Percentiles rank a stretch among this genome's conserved stretches.
These are phyloP conservation scores for Biscogniauxia sp. DNA, from an alignment of 2,329 filamentous ascomycete genomes.

Conservation along the genomic window DNA sequence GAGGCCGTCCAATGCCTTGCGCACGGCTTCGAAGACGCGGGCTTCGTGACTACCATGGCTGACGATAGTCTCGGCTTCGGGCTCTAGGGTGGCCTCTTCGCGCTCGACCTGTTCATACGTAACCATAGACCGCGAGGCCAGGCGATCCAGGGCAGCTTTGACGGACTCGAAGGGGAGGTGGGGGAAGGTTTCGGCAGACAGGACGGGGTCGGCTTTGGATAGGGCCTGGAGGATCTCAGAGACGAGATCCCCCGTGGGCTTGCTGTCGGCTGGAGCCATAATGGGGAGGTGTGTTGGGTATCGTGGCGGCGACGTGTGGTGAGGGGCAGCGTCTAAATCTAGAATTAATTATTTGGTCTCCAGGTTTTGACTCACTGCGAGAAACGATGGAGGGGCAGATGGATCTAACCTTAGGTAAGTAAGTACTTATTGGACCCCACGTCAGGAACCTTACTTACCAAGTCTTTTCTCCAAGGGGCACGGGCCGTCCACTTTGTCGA, in stretches of 20 bases:
- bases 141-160: constrained; percentile 85
- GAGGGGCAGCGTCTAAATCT: not conserved
- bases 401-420: too few relatives aligned
- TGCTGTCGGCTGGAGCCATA: constrained; percentile 21
- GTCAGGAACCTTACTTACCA: not conserved
- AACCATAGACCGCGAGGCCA: constrained; percentile 83
- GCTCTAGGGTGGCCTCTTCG: constrained; percentile 73
- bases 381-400: not conserved
- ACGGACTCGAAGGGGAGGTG: constrained; percentile 63
- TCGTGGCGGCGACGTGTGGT: not conserved
- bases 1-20: constrained; percentile 72
- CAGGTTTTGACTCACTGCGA: not conserved
- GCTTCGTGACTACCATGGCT: constrained; percentile 78
- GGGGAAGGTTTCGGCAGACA: constrained; percentile 70
- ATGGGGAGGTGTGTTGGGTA: not conserved
- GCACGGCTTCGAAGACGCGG: constrained; percentile 74
- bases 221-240: constrained; percentile 65
- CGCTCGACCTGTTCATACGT: constrained; percentile 78
- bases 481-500: not conserved
- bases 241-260: constrained; percentile 55
- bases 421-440: too few relatives aligned
- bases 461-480: not conserved
- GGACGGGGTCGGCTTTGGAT: constrained; percentile 60
- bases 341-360: not conserved
- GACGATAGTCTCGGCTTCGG: constrained; percentile 70